phyloP scores from a whole-genome alignment of 345 rosid genomes.

The Syzygium grande region DNA sequence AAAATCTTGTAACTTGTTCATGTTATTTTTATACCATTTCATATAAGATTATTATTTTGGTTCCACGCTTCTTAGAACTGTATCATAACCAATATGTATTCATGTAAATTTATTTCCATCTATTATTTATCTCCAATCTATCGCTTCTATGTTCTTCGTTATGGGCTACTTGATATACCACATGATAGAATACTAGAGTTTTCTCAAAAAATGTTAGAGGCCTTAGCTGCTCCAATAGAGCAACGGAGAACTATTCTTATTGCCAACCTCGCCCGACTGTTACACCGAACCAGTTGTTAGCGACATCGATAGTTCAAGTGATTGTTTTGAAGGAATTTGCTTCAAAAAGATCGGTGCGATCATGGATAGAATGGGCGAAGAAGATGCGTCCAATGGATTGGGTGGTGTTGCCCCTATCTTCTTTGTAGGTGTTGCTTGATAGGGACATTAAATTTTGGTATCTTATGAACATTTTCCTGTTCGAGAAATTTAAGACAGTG shows the following conservation, averaged over 20 bases:
- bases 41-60: too few species aligned
- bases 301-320: background rate
- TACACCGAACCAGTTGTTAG: rapidly evolving
- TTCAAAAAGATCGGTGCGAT: background rate
- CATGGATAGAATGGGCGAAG: background rate
- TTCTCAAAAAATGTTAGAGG: too few species aligned
- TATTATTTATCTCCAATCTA: background rate
- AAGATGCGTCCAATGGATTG: background rate
- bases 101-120: background rate
- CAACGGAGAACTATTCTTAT: background rate
- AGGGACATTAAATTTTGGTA: background rate
- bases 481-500: background rate
- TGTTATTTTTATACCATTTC: too few species aligned
- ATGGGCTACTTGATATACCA: too few species aligned
- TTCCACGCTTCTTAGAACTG: background rate
- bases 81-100: background rate
- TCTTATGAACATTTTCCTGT: too few species aligned
- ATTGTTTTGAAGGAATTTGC: background rate
- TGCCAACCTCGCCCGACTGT: background rate
- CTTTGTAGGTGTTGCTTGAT: background rate
- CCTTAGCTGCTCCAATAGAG: too few species aligned
- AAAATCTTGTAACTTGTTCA: too few species aligned
- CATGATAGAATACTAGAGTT: too few species aligned
- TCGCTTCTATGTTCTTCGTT: too few species aligned
- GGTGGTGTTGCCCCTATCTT: background rate